Evolutionary conservation across 2,329 filamentous ascomycete species (phyloP), one percentile per base, ranked within the genome.

Genomic region (Ceratocystis ficicola): DNA sequence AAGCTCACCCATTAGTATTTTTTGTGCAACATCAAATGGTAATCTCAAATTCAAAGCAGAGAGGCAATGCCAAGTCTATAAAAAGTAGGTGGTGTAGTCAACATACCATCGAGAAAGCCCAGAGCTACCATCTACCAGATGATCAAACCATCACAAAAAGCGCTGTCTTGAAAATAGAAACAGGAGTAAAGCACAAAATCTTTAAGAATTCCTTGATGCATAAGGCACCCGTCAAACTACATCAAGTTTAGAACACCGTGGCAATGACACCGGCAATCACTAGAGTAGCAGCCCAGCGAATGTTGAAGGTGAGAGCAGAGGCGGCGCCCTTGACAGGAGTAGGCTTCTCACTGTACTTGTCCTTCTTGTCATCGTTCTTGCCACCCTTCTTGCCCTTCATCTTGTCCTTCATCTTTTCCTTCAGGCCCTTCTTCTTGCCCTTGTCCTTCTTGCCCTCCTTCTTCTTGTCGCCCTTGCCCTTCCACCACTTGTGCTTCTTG

Each of bases 401-500:
- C 62, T 67, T 67, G 10, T 65, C 61, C 66, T 67, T 67, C 22
- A 66, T 28, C 55, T 59, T 59, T 22, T 66, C 50, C 48, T 66
- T 63, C 20, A 66, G 60, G 28, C 55, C 55, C 25, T 59, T 59
- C 32, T 66, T 44, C 48, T 66, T 63, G 15, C 62, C 44, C 65
- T 66, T 66, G 28, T 62, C 65, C 61, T 64, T 67, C 50, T 67
- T 64, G 8, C 52, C 62, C 65, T 66, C 62, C 30, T 63, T 50
- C 36, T 67, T 67, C 50, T 67, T 67, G 57, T 67, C 66, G 10
- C 55, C 57, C 59, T 67, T 67, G 41, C 63, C 66, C 66, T 67
- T 67, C 63, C 59, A 67, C 66, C 66, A 67, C 65, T 68, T 68
- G 48, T 70, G 64, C 63, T 69, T 67, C 60, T 68, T 63, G 32